Conservation (phyloP, 495 filamentous ascomycete genomes). For the Corynascus novoguineensis region DNA sequence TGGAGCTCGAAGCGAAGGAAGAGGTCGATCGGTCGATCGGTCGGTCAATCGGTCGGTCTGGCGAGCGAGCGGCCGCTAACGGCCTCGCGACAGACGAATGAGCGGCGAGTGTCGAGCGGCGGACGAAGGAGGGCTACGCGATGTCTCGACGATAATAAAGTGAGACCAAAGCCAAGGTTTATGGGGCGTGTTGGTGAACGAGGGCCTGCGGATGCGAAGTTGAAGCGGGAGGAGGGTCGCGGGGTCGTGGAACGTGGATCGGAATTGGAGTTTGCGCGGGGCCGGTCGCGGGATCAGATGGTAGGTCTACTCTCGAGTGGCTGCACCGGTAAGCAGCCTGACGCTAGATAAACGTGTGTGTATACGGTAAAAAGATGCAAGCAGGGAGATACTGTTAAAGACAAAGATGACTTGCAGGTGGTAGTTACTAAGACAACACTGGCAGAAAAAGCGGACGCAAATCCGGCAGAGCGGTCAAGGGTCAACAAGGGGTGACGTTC, state of each 20-base stretch:
- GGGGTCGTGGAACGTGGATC: background rate
- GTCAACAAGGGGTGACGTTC: background rate
- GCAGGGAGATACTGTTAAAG: background rate
- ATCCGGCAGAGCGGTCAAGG: constrained; percentile 18
- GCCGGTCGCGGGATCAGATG: too few species aligned
- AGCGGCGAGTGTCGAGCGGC: background rate
- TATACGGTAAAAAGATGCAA: too few species aligned
- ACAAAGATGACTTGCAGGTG: background rate
- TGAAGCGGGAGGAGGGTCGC: background rate
- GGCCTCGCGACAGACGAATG: background rate
- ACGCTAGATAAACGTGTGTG: too few species aligned
- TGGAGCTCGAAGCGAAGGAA: background rate
- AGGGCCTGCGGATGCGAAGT: background rate
- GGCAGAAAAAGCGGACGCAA: constrained; percentile 7
- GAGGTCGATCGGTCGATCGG: background rate
- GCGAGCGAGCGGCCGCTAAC: background rate
- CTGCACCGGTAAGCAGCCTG: too few species aligned
- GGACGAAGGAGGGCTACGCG: background rate
- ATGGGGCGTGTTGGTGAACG: background rate
- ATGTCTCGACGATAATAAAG: background rate
- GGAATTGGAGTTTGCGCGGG: background rate
- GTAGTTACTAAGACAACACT: background rate
- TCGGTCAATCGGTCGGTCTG: background rate
- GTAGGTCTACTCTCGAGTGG: too few species aligned
- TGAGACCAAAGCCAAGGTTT: background rate